Percentiles rank a stretch among this genome's conserved stretches.
Conservation (phyloP, 1,284 basidiomycete genomes). For the Melanopsichium pennsylvanicum region DNA sequence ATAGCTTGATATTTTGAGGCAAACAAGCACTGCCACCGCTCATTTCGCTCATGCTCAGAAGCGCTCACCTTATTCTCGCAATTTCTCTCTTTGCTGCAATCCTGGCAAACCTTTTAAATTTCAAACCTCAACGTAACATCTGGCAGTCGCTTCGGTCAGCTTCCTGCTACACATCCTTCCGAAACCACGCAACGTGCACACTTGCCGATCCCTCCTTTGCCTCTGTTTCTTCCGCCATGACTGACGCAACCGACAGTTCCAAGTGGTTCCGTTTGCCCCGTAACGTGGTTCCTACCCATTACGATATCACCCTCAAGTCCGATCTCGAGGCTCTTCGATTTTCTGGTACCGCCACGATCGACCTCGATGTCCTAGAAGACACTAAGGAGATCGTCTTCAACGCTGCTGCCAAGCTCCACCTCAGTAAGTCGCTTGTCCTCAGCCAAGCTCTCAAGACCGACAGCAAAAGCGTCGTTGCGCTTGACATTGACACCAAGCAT, state of each 20-base stretch:
- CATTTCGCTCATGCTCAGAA: conserved; percentile 2
- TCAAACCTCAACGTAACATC: background rate
- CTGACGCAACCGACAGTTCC: conserved; percentile 46
- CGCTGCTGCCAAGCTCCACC: conserved; percentile 73
- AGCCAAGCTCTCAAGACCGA: conserved; percentile 72
- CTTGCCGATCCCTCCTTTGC: conserved; percentile 35
- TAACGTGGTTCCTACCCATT: conserved; percentile 79
- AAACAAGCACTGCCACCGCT: no score
- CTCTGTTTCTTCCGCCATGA: conserved; percentile 42
- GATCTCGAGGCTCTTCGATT: conserved; percentile 80
- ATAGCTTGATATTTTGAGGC: no score
- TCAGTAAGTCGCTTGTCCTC: conserved; percentile 75
- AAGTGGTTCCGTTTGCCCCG: conserved; percentile 76
- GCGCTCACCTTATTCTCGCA: conserved; percentile 24
- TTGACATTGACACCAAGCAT: conserved; percentile 67
- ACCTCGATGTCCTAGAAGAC: conserved; percentile 76
- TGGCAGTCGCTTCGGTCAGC: conserved; percentile 31
- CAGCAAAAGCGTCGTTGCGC: conserved; percentile 69
- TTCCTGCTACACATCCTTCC: conserved; percentile 9
- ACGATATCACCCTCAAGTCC: conserved; percentile 79
- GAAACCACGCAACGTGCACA: conserved; percentile 38
- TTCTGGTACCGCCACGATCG: conserved; percentile 80
- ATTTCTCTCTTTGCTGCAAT: conserved; percentile 24
- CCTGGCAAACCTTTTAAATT: conserved; percentile 6
- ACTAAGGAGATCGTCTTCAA: conserved; percentile 68